phyloP scores from a whole-genome alignment of 129 eudicot genomes.

The Daucus carota region DNA sequence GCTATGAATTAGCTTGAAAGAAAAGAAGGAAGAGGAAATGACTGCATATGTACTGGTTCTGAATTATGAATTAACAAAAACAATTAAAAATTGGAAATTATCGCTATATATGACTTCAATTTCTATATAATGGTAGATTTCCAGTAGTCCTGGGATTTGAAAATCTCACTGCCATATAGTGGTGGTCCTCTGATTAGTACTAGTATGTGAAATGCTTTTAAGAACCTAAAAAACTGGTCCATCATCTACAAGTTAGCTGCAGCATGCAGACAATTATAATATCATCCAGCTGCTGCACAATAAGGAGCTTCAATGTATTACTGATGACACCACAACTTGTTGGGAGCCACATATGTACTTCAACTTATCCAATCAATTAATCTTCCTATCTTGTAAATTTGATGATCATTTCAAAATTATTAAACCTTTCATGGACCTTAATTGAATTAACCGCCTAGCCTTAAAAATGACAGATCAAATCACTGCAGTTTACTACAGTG shows the following conservation, averaged over 20 bases:
- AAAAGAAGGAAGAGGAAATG: no score
- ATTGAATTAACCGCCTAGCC: neutral
- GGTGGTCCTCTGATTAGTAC: slow-evolving; percentile 31
- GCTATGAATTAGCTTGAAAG: no score
- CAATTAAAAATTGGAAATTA: neutral
- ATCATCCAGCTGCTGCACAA: slow-evolving; percentile 22
- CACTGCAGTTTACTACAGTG: neutral
- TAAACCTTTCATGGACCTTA: neutral
- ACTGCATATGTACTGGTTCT: neutral
- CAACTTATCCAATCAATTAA: neutral
- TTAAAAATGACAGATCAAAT: neutral
- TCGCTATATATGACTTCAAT: neutral
- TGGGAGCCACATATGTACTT: slow-evolving; percentile 11
- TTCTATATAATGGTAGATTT: neutral
- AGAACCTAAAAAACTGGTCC: slow-evolving; percentile 39
- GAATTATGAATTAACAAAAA: neutral
- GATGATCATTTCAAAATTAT: neutral
- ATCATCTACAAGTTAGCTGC: slow-evolving; percentile 31
- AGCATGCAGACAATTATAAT: slow-evolving; percentile 17
- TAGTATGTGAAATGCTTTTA: slow-evolving; percentile 27
- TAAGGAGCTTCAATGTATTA: slow-evolving; percentile 5
- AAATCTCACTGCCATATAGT: slow-evolving; percentile 33
- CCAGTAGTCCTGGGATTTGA: neutral
- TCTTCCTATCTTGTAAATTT: neutral
- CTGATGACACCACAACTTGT: slow-evolving; percentile 17